phyloP scores from a whole-genome alignment of 148 eudicot genomes.

The Tetragonia tetragonoides region DNA sequence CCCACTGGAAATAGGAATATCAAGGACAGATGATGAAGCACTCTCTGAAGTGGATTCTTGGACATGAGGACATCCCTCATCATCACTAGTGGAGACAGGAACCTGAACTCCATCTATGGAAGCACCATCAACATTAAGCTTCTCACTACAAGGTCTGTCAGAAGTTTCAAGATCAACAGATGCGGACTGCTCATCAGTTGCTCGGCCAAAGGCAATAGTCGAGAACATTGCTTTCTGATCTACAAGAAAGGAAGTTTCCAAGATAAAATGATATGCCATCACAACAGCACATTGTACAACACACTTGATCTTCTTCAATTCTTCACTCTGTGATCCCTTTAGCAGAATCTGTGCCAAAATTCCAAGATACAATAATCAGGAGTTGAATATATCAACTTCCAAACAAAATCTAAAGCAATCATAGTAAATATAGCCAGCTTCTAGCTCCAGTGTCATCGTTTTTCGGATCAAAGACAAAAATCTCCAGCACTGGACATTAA shows the following conservation, averaged over 20 bases:
- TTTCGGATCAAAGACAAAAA: not conserved
- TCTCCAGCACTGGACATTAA: not conserved
- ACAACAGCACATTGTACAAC: constrained; percentile 88
- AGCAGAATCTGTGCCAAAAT: constrained; percentile 66
- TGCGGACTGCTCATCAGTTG: constrained; percentile 20
- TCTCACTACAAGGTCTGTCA: constrained; percentile 19
- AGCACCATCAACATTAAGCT: constrained; percentile 25
- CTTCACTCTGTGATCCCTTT: constrained; percentile 77
- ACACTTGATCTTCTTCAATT: constrained; percentile 81
- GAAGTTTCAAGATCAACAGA: constrained; percentile 27
- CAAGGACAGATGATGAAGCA: constrained; percentile 5
- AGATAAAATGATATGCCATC: constrained; percentile 91
- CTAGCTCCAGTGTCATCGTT: not conserved
- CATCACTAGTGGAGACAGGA: constrained; percentile 43
- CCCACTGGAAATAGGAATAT: constrained; percentile 31
- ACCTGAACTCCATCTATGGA: constrained; percentile 29
- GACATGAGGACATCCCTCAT: constrained; percentile 17
- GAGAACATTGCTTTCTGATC: constrained; percentile 91
- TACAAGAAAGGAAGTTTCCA: constrained; percentile 84
- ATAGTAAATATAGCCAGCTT: not conserved
- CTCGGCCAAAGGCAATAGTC: constrained; percentile 45
- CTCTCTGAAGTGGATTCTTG: constrained; percentile 5
- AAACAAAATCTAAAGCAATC: not conserved
- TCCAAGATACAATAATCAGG: constrained; percentile 5
- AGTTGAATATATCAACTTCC: not conserved